A percentile compares a stretch with the other conserved stretches of the same genome.
Evolutionary conservation across 2,329 filamentous ascomycete species (phyloP).

Genomic region (Neurospora sp.): DNA sequence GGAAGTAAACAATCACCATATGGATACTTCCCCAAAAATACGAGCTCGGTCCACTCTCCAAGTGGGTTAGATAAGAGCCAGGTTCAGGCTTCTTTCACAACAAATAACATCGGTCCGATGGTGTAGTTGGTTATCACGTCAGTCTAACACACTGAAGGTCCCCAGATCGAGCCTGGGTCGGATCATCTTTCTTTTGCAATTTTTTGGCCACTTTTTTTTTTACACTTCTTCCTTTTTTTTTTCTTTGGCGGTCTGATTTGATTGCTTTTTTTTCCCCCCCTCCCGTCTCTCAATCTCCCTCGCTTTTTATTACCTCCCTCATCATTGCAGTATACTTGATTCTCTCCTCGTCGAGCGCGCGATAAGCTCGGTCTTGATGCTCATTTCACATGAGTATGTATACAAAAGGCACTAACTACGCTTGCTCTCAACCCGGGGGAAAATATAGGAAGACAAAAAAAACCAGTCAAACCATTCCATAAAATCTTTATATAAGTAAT

Average conservation of each 20-base stretch:
- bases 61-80: background rate
- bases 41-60: background rate
- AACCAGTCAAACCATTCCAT: no score
- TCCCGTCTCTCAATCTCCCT: no score
- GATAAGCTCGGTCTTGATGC: no score
- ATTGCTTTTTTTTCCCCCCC: background rate
- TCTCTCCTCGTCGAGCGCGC: no score
- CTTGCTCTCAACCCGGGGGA: no score
- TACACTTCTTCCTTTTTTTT: background rate
- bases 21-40: no score
- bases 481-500: background rate
- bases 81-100: background rate
- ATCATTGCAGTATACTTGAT: no score
- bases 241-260: background rate
- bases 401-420: no score
- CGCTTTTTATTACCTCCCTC: no score
- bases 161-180: constrained; percentile 21
- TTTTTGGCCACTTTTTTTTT: background rate
- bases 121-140: constrained; percentile 38
- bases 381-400: no score
- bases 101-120: constrained; percentile 13
- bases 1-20: no score
- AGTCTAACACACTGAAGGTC: constrained; percentile 33
- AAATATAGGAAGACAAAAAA: no score
- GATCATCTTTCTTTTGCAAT: constrained; percentile 6